Evolutionary conservation across 805 yeast species (phyloP).

Genomic region (Yamadazyma laniorum): DNA sequence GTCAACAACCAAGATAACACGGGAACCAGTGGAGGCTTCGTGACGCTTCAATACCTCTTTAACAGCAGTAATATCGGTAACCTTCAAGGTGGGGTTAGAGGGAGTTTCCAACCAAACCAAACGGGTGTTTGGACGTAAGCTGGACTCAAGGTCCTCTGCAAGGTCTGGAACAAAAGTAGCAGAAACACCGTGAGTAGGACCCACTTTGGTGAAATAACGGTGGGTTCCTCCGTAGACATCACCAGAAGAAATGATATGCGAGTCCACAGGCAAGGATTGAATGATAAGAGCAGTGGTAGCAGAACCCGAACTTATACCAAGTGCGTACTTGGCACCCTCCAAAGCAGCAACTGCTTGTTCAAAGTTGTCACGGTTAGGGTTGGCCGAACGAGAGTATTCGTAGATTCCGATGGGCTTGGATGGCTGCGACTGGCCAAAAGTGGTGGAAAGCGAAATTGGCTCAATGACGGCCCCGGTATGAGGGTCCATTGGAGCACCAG

Average conservation of each 20-base stretch:
- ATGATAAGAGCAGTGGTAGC: constrained; percentile 77
- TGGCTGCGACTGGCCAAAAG: constrained; percentile 79
- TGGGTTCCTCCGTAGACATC: constrained; percentile 93
- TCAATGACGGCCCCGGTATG: constrained; percentile 84
- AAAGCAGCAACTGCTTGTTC: constrained; percentile 77
- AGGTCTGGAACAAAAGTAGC: constrained; percentile 67
- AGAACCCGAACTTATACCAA: constrained; percentile 83
- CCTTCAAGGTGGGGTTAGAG: constrained; percentile 79
- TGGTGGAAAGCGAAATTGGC: constrained; percentile 79
- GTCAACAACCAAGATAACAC: constrained; percentile 70
- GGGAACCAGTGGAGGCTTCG: constrained; percentile 46
- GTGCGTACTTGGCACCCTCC: constrained; percentile 71
- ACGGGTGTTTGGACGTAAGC: constrained; percentile 61
- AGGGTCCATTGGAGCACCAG: constrained; percentile 70
- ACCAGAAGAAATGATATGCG: constrained; percentile 76
- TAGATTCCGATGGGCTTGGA: constrained; percentile 73
- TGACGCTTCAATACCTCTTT: constrained; percentile 49
- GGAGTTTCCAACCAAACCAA: constrained; percentile 89
- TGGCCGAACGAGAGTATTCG: constrained; percentile 82
- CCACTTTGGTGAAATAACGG: constrained; percentile 85
- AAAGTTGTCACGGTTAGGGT: constrained; percentile 82
- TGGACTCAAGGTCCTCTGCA: constrained; percentile 52
- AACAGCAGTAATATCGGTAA: constrained; percentile 71
- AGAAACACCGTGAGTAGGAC: constrained; percentile 71
- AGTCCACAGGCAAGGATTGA: constrained; percentile 68